Conservation (phyloP, 2,329 filamentous ascomycete genomes). For the Paecilomyces variotii region DNA sequence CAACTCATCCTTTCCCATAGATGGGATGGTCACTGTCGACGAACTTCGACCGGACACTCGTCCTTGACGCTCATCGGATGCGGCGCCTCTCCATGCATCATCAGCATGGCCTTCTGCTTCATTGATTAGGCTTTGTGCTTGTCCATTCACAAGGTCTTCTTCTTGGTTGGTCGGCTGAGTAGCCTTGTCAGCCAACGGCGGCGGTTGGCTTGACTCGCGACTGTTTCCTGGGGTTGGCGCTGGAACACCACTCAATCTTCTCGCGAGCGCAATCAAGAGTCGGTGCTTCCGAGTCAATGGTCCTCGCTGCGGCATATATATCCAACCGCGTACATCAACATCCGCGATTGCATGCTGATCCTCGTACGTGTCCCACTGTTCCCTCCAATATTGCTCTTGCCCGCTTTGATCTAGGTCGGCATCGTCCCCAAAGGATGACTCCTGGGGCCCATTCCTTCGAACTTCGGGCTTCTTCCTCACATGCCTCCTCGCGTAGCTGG, state of each 20-base stretch:
- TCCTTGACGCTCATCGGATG: constrained; percentile 30
- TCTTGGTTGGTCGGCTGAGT: constrained; percentile 45
- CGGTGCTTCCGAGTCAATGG: constrained; percentile 83
- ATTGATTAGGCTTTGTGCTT: constrained; percentile 69
- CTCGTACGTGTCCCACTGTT: constrained; percentile 71
- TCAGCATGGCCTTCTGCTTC: constrained; percentile 64
- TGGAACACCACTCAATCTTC: constrained; percentile 80
- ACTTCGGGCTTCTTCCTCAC: constrained; percentile 43
- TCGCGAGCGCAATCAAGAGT: constrained; percentile 74
- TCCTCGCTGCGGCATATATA: constrained; percentile 77
- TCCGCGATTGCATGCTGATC: constrained; percentile 82
- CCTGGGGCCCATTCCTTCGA: constrained; percentile 19
- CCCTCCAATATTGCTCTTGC: constrained; percentile 65
- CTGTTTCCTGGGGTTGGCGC: constrained; percentile 43
- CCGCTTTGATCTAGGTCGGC: constrained; percentile 37
- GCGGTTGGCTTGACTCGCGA: constrained; percentile 2
- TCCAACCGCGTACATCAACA: constrained; percentile 91
- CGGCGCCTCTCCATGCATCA: constrained; percentile 61
- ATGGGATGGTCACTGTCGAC: constrained; percentile 42
- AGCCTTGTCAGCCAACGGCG: constrained; percentile 25
- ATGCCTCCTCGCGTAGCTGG: constrained; percentile 79
- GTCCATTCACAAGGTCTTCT: constrained; percentile 60
- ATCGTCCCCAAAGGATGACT: constrained; percentile 25
- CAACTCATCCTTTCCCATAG: constrained; percentile 68
- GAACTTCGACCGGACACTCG: constrained; percentile 21